Evolutionary conservation across 163 green algal species (phyloP).

Genomic region (Scenedesmus sp.): DNA sequence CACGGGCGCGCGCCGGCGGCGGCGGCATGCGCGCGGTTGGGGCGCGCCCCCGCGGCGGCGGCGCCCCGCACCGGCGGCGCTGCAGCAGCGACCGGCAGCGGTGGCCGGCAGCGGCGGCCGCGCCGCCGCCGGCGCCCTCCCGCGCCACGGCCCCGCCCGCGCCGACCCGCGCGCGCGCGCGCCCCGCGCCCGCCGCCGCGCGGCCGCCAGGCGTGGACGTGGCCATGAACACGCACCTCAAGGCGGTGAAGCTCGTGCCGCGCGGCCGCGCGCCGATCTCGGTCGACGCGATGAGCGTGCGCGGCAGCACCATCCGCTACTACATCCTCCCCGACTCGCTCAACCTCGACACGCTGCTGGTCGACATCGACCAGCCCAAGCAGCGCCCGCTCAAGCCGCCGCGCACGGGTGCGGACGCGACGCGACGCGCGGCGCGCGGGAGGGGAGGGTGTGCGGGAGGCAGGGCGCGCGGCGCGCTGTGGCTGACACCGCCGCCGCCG

Average conservation of each 20-base stretch:
- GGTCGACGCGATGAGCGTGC: constrained; percentile 93
- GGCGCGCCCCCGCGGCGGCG: neutral
- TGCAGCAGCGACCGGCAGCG: neutral
- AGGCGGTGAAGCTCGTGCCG: constrained; percentile 94
- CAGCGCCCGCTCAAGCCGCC: constrained; percentile 77
- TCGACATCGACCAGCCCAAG: constrained; percentile 96
- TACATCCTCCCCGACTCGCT: constrained; percentile 98
- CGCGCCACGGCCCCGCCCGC: neutral
- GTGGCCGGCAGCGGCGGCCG: neutral
- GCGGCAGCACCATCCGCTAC: constrained; percentile 76
- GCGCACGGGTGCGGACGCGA: constrained; percentile 40
- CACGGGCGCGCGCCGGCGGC: neutral
- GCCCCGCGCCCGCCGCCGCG: neutral
- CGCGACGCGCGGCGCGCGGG: neutral
- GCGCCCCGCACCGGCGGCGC: neutral
- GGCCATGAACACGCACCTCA: constrained; percentile 99
- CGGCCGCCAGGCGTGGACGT: constrained; percentile 92
- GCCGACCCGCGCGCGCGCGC: neutral
- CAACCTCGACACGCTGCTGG: constrained; percentile 98
- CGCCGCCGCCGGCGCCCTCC: neutral
- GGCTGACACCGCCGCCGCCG: neutral
- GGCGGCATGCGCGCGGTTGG: neutral
- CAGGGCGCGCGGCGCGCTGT: neutral
- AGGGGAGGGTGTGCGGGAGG: no score
- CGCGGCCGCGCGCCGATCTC: constrained; percentile 92